Evolutionary conservation across 495 filamentous ascomycete genomes (phyloP).

Genomic region (Patellaria atrata): DNA sequence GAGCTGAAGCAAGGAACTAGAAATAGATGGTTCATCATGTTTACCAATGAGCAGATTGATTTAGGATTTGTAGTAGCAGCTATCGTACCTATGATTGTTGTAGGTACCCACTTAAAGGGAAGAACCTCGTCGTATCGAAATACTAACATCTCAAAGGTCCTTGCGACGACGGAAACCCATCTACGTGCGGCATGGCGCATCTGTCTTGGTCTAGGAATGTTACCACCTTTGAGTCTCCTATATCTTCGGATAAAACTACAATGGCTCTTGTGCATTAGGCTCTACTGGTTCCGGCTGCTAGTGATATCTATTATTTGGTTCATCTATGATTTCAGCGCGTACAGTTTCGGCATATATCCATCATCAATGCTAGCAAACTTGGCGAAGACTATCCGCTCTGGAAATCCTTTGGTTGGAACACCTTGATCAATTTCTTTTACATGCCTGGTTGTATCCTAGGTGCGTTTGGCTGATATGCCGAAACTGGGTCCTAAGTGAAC

Average conservation of each 20-base stretch:
- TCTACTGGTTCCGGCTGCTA: slow-evolving; percentile 47
- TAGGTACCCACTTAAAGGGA: no score
- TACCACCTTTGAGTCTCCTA: slow-evolving; percentile 63
- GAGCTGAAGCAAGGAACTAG: slow-evolving; percentile 67
- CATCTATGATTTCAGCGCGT: slow-evolving; percentile 75
- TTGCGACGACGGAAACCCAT: slow-evolving; percentile 55
- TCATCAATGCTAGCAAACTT: slow-evolving; percentile 50
- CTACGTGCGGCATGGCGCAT: slow-evolving; percentile 62
- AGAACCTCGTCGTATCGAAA: background rate
- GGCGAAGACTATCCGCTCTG: slow-evolving; percentile 43
- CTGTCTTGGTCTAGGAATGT: slow-evolving; percentile 60
- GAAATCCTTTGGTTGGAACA: slow-evolving; percentile 72
- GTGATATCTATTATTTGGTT: slow-evolving; percentile 80
- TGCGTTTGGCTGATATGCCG: slow-evolving; percentile 48
- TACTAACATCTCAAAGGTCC: slow-evolving; percentile 28
- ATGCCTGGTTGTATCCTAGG: slow-evolving; percentile 68
- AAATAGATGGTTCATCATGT: slow-evolving; percentile 85
- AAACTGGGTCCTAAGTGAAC: slow-evolving; percentile 59
- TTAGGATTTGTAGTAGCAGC: slow-evolving; percentile 62
- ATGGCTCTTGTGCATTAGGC: slow-evolving; percentile 40
- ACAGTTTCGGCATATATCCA: slow-evolving; percentile 69
- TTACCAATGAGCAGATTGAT: slow-evolving; percentile 85
- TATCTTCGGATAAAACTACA: slow-evolving; percentile 59
- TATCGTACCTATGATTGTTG: slow-evolving; percentile 47
- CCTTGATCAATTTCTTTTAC: slow-evolving; percentile 72